phyloP scores from a whole-genome alignment of 164 flowering plant genomes.

The Saururus chinensis region DNA sequence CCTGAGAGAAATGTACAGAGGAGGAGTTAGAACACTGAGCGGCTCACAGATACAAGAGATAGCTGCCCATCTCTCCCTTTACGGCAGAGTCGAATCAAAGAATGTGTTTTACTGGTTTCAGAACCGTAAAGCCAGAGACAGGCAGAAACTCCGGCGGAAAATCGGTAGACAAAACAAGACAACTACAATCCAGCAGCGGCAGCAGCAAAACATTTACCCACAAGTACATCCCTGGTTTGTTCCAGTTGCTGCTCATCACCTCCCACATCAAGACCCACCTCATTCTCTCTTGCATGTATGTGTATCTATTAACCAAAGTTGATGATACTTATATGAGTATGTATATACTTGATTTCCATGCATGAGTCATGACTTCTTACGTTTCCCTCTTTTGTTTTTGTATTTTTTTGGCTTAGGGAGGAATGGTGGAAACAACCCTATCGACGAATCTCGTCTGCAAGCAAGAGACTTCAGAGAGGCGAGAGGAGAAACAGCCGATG shows the following conservation, averaged over 20 bases:
- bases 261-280: conserved; percentile 10
- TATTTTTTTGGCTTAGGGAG: background rate
- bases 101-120: conserved; percentile 91
- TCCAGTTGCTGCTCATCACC: conserved; percentile 2
- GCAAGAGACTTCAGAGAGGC: conserved; percentile 6
- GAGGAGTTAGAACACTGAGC: conserved; percentile 57
- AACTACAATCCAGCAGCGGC: conserved; percentile 1
- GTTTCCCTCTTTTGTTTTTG: background rate
- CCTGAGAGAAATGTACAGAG: conserved; percentile 60
- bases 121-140: conserved; percentile 82
- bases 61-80: conserved; percentile 54
- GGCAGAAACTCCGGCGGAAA: conserved; percentile 64
- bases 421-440: conserved; percentile 12
- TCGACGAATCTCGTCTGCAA: conserved; percentile 19
- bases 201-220: conserved; percentile 7
- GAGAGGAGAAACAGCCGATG: conserved; percentile 13
- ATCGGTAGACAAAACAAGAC: conserved; percentile 22
- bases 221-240: background rate
- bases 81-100: conserved; percentile 75
- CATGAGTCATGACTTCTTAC: no score
- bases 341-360: no score
- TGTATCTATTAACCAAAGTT: no score
- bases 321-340: no score
- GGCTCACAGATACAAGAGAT: conserved; percentile 68
- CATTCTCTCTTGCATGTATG: conserved; percentile 22